These are phyloP conservation scores for Rachicladosporium sp. DNA, from an alignment of 2,329 filamentous ascomycete species.

Conservation along the genomic window DNA sequence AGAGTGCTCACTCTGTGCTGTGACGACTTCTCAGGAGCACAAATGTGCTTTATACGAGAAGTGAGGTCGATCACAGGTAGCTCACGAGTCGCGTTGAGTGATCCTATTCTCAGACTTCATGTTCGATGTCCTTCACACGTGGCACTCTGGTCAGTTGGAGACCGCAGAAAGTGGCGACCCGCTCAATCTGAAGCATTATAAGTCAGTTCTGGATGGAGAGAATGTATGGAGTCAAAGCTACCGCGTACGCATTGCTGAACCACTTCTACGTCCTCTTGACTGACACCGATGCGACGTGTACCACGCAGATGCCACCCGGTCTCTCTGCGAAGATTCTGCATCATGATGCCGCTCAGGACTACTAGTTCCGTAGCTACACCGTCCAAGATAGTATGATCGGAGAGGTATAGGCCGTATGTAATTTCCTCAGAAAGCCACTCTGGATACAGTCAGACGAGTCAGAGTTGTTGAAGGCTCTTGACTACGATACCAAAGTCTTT, in stretches of 20 bases:
- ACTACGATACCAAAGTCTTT: conserved; percentile 31
- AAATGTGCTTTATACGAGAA: not conserved
- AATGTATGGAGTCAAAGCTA: not conserved
- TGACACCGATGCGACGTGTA: conserved; percentile 36
- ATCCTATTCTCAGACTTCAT: conserved; percentile 22
- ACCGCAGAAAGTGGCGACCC: conserved; percentile 26
- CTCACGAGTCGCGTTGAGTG: not conserved
- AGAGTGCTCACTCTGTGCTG: not conserved
- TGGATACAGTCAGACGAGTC: not conserved
- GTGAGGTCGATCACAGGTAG: not conserved
- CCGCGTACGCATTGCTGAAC: conserved; percentile 28
- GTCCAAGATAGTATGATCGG: conserved; percentile 42
- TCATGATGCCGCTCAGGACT: conserved; percentile 44
- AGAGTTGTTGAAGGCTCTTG: too few species aligned
- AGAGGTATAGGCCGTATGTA: conserved; percentile 47
- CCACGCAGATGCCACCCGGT: conserved; percentile 46
- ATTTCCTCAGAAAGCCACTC: conserved; percentile 43
- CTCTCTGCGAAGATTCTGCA: conserved; percentile 42
- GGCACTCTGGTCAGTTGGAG: conserved; percentile 24
- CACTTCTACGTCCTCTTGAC: conserved; percentile 31
- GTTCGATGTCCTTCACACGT: conserved; percentile 29
- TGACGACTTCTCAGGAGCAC: not conserved
- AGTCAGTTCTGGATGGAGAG: too few species aligned
- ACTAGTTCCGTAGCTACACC: conserved; percentile 45
- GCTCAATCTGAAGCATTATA: conserved; percentile 23